phyloP scores from a whole-genome alignment of 164 flowering plant species.

The Kingdonia uniflora region DNA sequence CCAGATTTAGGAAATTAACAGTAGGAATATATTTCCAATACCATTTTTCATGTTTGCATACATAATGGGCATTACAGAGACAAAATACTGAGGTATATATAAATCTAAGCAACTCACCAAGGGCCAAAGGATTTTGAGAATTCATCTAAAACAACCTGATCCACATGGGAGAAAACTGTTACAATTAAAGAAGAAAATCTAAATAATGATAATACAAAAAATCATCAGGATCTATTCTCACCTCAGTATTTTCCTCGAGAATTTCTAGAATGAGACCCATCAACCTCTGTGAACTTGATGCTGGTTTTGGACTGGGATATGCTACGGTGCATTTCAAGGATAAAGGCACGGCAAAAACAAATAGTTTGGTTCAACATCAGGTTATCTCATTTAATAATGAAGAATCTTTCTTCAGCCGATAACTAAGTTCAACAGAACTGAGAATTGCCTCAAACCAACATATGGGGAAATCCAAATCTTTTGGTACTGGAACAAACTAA shows the following conservation, averaged over 20 bases:
- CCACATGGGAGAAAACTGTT: constrained; percentile 4
- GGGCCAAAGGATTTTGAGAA: constrained; percentile 3
- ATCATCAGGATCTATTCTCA: constrained; percentile 14
- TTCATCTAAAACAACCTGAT: constrained; percentile 65
- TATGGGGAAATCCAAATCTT: not conserved
- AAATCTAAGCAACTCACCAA: constrained; percentile 48
- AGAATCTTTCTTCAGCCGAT: not conserved
- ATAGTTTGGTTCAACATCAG: no score
- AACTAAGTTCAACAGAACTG: no score
- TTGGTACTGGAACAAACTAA: no score
- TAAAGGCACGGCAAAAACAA: no score
- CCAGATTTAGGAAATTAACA: no score
- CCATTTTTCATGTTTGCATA: not conserved
- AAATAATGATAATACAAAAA: not conserved
- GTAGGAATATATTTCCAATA: not conserved
- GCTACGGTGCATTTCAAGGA: no score
- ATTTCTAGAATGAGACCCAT: constrained; percentile 65
- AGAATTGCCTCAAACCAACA: constrained; percentile 4
- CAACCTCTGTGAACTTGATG: constrained; percentile 38
- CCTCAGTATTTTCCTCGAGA: constrained; percentile 93
- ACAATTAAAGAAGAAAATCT: constrained; percentile 1
- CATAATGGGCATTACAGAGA: not conserved
- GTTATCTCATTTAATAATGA: no score
- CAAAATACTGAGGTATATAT: not conserved
- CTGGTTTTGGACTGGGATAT: no score